These are phyloP conservation scores for Colletotrichum incanum DNA, from an alignment of 2,329 filamentous ascomycete species.

Conservation along the genomic window DNA sequence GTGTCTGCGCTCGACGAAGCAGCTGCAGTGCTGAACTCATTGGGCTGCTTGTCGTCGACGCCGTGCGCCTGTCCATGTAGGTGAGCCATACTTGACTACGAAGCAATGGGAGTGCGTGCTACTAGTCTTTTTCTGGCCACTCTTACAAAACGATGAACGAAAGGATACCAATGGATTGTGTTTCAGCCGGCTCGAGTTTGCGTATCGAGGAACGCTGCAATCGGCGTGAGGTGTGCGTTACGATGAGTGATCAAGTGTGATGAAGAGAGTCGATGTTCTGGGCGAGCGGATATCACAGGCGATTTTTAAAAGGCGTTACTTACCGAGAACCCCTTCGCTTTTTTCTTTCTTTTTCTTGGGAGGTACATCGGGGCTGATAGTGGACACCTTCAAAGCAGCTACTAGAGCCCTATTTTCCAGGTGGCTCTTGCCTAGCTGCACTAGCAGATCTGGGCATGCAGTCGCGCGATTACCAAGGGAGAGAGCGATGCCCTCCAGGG, in stretches of 20 bases:
- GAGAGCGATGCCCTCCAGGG: conserved; percentile 13
- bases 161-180: neutral
- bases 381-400: conserved; percentile 15
- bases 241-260: conserved; percentile 5
- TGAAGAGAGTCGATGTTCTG: conserved; percentile 3
- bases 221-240: neutral
- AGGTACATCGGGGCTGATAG: conserved; percentile 24
- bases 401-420: conserved; percentile 10
- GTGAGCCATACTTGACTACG: conserved; percentile 64
- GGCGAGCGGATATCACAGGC: conserved; percentile 31
- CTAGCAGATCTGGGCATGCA: conserved; percentile 32
- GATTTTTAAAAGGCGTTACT: conserved; percentile 18
- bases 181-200: neutral
- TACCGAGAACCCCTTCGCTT: conserved; percentile 22
- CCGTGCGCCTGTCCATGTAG: conserved; percentile 48
- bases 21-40: conserved; percentile 33
- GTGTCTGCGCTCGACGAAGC: conserved; percentile 9
- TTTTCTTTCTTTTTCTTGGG: neutral
- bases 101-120: conserved; percentile 69
- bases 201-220: neutral
- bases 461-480: conserved; percentile 9
- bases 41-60: conserved; percentile 52
- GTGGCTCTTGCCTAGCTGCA: conserved; percentile 20
- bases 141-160: neutral
- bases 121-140: conserved; percentile 61